Conservation (phyloP, 352 stramenopile genomes). For the Globisporangium abappressorium region DNA sequence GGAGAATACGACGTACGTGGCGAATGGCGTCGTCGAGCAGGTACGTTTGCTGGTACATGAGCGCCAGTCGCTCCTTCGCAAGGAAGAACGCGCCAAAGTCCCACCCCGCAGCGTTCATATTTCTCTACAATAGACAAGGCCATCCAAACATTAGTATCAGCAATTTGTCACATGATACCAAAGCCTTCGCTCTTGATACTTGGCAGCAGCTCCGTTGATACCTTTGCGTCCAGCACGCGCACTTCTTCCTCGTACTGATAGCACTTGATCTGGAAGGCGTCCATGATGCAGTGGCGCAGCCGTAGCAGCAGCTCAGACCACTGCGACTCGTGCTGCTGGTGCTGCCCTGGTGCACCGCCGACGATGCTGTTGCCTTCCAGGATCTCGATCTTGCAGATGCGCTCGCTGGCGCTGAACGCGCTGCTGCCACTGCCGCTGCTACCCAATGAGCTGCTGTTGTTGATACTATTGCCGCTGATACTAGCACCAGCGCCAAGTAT, state of each 20-base stretch:
- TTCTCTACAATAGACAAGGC: slow-evolving; percentile 24
- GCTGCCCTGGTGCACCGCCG: slow-evolving; percentile 38
- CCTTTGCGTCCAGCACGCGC: slow-evolving; percentile 60
- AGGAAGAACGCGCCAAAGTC: slow-evolving; percentile 80
- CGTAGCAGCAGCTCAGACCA: slow-evolving; percentile 74
- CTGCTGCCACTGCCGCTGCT: slow-evolving; percentile 7
- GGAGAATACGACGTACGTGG: slow-evolving; percentile 43
- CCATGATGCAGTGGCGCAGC: slow-evolving; percentile 75
- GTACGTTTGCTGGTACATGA: slow-evolving; percentile 86
- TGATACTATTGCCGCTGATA: neutral
- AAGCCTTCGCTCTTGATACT: neutral
- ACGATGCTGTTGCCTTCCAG: slow-evolving; percentile 68
- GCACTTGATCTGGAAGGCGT: slow-evolving; percentile 76
- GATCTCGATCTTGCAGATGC: slow-evolving; percentile 84
- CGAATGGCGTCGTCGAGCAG: slow-evolving; percentile 78
- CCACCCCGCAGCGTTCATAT: slow-evolving; percentile 40
- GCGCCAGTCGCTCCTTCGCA: slow-evolving; percentile 70
- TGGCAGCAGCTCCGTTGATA: slow-evolving; percentile 5
- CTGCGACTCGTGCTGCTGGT: slow-evolving; percentile 76
- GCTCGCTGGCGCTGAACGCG: slow-evolving; percentile 27
- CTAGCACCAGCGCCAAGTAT: slow-evolving; percentile 11
- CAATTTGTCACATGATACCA: neutral
- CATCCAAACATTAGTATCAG: neutral
- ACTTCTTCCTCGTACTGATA: slow-evolving; percentile 79
- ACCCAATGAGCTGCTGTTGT: slow-evolving; percentile 4